Base-by-base conservation (phyloP, 371 early-diverging fungal species). In the Actinomucor elegans region DNA sequence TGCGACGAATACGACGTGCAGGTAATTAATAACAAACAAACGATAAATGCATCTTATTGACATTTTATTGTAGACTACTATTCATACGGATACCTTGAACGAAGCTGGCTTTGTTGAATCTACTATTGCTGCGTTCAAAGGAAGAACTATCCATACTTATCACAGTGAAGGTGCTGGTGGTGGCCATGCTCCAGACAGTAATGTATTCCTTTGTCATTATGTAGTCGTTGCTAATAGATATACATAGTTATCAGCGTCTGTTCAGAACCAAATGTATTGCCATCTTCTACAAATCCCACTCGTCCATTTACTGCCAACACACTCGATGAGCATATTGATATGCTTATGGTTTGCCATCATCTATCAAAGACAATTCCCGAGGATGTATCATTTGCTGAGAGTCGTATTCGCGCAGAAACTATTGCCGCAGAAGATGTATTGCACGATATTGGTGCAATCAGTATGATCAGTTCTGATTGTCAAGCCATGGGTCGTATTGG, bases 291-390 rank as follows among this genome's bases (percentile, higher is more conserved):
- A 20, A 97, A 94, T 45, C 97, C 97, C 0, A 97, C 97, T 0
- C 79, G 95, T 15, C 94, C 95, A 0, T 97, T 80, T 60, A 93
- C 95, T 34, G 69, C 78, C 33, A 97, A 97, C 70, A 97, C 97
- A 5, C 72, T 95, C 35, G 97, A 97, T 66, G 97, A 97, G 61
- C 97, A 97, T 65, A 84, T 97, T 21, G 97, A 97, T 61, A 95
- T 97, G 97, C 70, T 97, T 28, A 94, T 95, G 96, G 96, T 93
- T 9, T 97, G 97, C 66, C 97, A 97, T 68, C 97, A 97, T 55
- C 73, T 97, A 46, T 88, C 89, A 53, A 90, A 87, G 64, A 83
- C 86, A 36, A 88, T 97, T 34, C 94, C 96, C 4, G 97, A 97
- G 68, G 97, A 97, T 65, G 89, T 95, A n/a, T 88, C 93, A 6